Percentiles rank a stretch among this genome's conserved stretches.
These are phyloP conservation scores for Leccinum subgranulosum DNA, from an alignment of 768 basidiomycete genomes.

Conservation along the genomic window DNA sequence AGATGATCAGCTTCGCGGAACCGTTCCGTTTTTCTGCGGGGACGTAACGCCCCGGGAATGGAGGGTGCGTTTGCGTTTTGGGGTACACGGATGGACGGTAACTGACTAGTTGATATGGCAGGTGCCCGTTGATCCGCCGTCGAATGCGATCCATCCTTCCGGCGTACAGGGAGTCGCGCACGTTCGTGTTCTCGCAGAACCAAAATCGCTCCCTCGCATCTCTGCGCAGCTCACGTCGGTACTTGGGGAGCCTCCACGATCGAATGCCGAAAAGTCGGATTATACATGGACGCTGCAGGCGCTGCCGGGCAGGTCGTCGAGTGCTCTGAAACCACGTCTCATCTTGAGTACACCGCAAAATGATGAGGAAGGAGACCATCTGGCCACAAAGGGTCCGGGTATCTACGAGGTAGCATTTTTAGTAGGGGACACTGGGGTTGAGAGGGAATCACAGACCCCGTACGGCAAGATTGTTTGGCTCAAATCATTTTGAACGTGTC, in stretches of 20 bases:
- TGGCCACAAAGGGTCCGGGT: conserved; percentile 30
- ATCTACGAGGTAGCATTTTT: conserved; percentile 56
- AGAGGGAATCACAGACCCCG: conserved; percentile 39
- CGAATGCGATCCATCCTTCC: conserved; percentile 50
- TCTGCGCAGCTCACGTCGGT: conserved; percentile 46
- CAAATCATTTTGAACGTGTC: neutral
- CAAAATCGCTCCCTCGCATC: conserved; percentile 27
- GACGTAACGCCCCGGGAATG: conserved; percentile 60
- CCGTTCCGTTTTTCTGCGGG: conserved; percentile 70
- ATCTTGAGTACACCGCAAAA: conserved; percentile 36
- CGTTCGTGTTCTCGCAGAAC: conserved; percentile 41
- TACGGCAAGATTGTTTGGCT: conserved; percentile 51
- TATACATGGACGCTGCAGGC: conserved; percentile 45
- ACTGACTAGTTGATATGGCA: conserved; percentile 15
- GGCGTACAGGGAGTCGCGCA: conserved; percentile 48
- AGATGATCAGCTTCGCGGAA: conserved; percentile 25
- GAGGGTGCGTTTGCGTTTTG: conserved; percentile 43
- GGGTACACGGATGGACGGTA: neutral
- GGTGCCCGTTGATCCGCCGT: conserved; percentile 49
- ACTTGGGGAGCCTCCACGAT: conserved; percentile 39
- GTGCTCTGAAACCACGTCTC: conserved; percentile 25
- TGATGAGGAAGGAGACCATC: conserved; percentile 34
- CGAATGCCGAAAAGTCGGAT: conserved; percentile 20
- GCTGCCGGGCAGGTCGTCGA: conserved; percentile 12
- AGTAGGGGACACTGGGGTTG: conserved; percentile 31